Base-by-base conservation (phyloP, 345 rosid genomes). In the Euphorbia pulcherrima region DNA sequence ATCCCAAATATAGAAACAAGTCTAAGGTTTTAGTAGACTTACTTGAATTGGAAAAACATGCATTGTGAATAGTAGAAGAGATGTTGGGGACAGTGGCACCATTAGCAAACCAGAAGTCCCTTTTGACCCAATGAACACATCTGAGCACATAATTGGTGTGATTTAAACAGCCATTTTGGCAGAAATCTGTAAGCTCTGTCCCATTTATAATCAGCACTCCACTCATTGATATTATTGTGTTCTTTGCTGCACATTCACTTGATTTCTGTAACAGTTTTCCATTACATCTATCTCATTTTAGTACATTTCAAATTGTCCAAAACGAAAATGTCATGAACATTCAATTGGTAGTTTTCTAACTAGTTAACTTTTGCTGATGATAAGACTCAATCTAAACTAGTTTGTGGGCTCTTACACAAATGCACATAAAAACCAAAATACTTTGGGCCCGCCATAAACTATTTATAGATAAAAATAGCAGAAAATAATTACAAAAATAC, bases 21-120 rank as follows among this genome's bases (percentile, higher is more conserved):
- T n/a, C n/a, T n/a, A n/a, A n/a, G n/a, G n/a, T n/a, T 44, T 6
- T 44, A 44, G 17, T 44, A 18, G 9, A 23, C 7, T 53, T 53
- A 66, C 69, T 57, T 3, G 33, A 23, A 41, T 54, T 39, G 55
- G 35, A 4, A 16, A 17, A 1, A 57, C 85, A 82, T 1, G 77
- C 79, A 1, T 21, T 12, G 10, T 12, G 8, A 48, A 79, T 76
- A 30, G 69, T 7, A 2, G 44, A 18, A 2, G 21, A 54, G 60
- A 82, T 35, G 39, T 39, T n/a, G 7, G 37, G 3, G 1, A 76
- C 68, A 1, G 71, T 54, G 39, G 71, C 77, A 8, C 65, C 57
- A 68, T 82, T 82, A 2, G 27, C 63, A 35, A 82, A 79, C 79
- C 75, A 59, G 41, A 82, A 79, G 76, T 82, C 77, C 47, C 75